phyloP scores from a whole-genome alignment of 768 basidiomycete species.

The Mycena rebaudengoi region DNA sequence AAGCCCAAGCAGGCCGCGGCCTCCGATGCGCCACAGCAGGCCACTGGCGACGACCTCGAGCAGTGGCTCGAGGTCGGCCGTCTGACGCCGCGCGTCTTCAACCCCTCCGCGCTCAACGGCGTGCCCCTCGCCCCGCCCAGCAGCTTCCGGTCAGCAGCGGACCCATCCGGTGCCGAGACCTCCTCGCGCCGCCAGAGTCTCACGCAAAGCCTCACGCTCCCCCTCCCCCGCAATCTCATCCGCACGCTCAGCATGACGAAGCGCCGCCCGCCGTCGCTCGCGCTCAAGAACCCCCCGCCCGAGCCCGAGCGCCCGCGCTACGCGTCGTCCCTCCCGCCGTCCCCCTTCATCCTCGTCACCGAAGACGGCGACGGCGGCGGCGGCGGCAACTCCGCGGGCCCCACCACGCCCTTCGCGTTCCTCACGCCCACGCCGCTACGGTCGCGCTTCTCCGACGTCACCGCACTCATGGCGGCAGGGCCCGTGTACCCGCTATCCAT shows the following conservation, averaged over 20 bases:
- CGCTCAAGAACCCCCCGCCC: not conserved
- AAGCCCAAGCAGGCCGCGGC: constrained; percentile 11
- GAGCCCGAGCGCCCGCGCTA: constrained; percentile 15
- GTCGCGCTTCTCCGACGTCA: constrained; percentile 23
- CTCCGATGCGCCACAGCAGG: too few species aligned
- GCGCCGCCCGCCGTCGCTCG: not conserved
- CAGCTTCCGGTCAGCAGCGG: not conserved
- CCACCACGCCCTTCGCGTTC: constrained; percentile 21
- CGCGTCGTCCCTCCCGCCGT: constrained; percentile 16
- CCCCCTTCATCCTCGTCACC: constrained; percentile 24
- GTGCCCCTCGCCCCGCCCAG: constrained; percentile 12
- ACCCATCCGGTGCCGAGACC: not conserved
- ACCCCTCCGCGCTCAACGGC: constrained; percentile 24
- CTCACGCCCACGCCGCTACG: constrained; percentile 18
- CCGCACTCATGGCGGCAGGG: constrained; percentile 17
- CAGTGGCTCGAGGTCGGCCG: constrained; percentile 22
- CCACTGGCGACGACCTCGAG: not conserved
- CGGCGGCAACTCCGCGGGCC: not conserved
- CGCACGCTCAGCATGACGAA: constrained; percentile 20
- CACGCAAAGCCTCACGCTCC: not conserved
- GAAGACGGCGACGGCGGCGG: not conserved
- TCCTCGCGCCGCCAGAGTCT: not conserved
- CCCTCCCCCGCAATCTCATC: constrained; percentile 16
- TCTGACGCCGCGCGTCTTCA: constrained; percentile 14
- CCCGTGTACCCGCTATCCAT: constrained; percentile 22